Percentiles rank a stretch among this genome's conserved stretches.
These are phyloP conservation scores for Cercospora citrullina DNA, from an alignment of 2,329 filamentous ascomycete species.

Conservation along the genomic window DNA sequence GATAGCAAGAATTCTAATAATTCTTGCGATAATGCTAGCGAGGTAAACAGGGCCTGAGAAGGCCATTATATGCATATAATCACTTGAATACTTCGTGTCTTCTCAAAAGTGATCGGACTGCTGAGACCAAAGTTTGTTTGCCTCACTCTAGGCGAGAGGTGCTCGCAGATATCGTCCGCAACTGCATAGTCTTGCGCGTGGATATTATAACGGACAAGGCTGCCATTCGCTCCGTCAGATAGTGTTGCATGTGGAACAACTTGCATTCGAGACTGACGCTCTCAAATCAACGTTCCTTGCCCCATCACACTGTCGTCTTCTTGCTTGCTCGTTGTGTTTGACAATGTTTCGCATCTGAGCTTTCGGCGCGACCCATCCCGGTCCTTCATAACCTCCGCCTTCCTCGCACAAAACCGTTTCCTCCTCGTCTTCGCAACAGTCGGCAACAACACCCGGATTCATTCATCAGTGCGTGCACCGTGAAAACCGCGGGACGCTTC, in stretches of 20 bases:
- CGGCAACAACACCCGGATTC: constrained; percentile 4
- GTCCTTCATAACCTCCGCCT: not conserved
- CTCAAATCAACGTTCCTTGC: not conserved
- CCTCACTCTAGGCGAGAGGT: not conserved
- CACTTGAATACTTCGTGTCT: not conserved
- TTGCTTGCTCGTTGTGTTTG: not conserved
- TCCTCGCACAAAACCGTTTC: not conserved
- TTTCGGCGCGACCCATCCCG: not conserved
- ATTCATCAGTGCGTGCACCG: not conserved
- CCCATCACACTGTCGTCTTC: not conserved
- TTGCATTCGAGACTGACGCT: not conserved
- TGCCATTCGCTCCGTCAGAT: not conserved
- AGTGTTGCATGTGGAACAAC: not conserved
- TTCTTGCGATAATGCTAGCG: no score
- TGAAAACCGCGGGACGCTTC: not conserved
- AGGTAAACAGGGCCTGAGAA: not conserved
- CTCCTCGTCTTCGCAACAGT: not conserved
- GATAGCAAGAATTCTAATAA: no score
- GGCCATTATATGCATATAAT: not conserved
- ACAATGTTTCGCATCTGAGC: not conserved
- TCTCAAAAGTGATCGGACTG: not conserved
- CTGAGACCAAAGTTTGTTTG: not conserved
- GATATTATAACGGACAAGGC: not conserved
- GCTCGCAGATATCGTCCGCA: not conserved
- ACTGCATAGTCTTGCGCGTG: not conserved